Base-by-base conservation (phyloP, 129 eudicot species). In the Saposhnikovia divaricata region DNA sequence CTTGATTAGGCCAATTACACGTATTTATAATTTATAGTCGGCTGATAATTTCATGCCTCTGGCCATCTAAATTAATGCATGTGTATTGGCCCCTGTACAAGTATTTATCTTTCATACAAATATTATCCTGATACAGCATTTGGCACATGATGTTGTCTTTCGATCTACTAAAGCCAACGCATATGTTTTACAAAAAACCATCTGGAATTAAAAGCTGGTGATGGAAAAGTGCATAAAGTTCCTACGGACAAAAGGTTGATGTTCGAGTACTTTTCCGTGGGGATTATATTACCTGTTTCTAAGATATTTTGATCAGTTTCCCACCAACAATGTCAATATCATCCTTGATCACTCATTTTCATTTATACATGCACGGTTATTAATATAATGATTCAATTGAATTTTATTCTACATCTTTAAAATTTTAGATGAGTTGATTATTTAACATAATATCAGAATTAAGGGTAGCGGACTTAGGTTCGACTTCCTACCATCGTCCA, bases 201-300 rank as follows among this genome's bases (percentile, higher is more conserved):
- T 4, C 40, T 68, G 42, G 43, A 27, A 28, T 12, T 31, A 31
- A 68, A 13, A 59, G 37, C 37, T n/a, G 13, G 34, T 61, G 11
- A 61, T 61, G 34, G 16, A 69, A 69, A 76, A 76, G 79, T 76
- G 65, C 79, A 45, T 23, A 47, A 50, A 34, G 19, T 25, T 61
- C 34, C 15, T 13, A 12, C 7, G 3, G 63, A 46, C 50, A 25
- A 25, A 45, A 19, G 42, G 10, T 27, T 19, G 43, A 47, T 75
- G 78, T 75, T 75, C 3, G 47, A 2, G 79, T 9, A 48, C 38
- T 75, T 75, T 48, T 50, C 40, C 40, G 79, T 50, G 68, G 79
- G 79, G 65, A 45, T 47, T 76, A 27, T 7, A 31, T 47, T 44
- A 73, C 47, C 53, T 19, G 28, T 73, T 28, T 14, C 37, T 43